Base-by-base conservation (phyloP, 2,329 filamentous ascomycete genomes). In the Trichoderma hamatum region DNA sequence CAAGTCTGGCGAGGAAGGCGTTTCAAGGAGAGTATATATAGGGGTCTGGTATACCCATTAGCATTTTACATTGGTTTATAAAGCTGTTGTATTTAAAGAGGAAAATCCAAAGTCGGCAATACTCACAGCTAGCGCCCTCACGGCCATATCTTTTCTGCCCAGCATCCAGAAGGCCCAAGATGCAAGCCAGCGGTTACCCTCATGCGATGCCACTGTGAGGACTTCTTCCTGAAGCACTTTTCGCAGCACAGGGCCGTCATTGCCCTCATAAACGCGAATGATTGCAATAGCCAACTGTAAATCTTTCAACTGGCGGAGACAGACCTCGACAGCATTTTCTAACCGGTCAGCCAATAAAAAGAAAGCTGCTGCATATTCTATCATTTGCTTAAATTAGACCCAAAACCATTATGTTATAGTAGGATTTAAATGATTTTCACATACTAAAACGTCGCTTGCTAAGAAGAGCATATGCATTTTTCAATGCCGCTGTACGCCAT, bases 151-250 rank as follows among this genome's bases (percentile, higher is more conserved):
- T 70, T 90, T 88, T 71, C 92, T 87, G 46, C 89, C 89, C 5
- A 98, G 84, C 85, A 97, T 92, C 91, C 93, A 97, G 77, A 97
- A 97, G 2, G 93, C 92, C 96, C 96, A 99, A 0, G 92, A 96
- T 13, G 94, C 92, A 69, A 97, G 87, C 95, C 96, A 99, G 69
- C 95, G 87, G 76, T 99, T 95, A 2, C 93, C 93, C 72, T 95
- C 90, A 51, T 89, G 86, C 0, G 92, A 89, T 21, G 96, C 96
- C 71, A 92, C 81, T 0, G 89, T 87, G 0, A 98, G 83, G 1
- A 98, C 88, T 70, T 91, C 92, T 13, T 97, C 92, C 74, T 92
- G 88, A 1, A 99, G 83, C 10, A 99, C 84, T 68, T 87, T 88
- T 30, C 85, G 85, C 3, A 98, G 78, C 0, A 96, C 88, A 0